Evolutionary conservation across 768 basidiomycete species (phyloP).

Genomic region (Boletus vinaceobasis): DNA sequence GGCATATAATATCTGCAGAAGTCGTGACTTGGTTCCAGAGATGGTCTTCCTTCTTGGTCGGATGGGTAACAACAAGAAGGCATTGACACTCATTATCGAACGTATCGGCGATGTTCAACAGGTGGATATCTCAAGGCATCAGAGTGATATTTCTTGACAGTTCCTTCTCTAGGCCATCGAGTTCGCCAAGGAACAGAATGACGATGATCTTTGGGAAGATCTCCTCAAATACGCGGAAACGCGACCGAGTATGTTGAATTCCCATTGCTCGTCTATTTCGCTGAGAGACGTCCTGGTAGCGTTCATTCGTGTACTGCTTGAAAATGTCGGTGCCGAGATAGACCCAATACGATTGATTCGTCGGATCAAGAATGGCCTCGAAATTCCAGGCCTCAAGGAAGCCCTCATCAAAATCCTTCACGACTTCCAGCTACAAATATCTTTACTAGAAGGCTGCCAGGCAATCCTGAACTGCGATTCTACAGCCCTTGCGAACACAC

Average conservation of each 20-base stretch:
- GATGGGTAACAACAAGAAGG: constrained; percentile 98
- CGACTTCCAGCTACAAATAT: constrained; percentile 93
- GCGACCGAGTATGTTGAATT: constrained; percentile 61
- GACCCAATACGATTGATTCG: constrained; percentile 92
- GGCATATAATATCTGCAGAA: constrained; percentile 86
- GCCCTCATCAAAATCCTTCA: constrained; percentile 96
- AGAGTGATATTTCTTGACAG: neutral
- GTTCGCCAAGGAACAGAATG: constrained; percentile 95
- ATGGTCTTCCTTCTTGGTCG: constrained; percentile 97
- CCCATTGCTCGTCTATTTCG: neutral
- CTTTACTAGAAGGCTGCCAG: constrained; percentile 89
- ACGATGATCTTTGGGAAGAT: constrained; percentile 98
- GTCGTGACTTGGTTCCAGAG: constrained; percentile 84
- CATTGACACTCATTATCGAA: constrained; percentile 92
- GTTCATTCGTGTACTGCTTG: constrained; percentile 91
- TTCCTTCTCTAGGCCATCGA: constrained; percentile 73
- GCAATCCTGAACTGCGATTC: constrained; percentile 84
- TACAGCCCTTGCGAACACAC: constrained; percentile 58
- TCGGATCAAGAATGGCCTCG: constrained; percentile 92
- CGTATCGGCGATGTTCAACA: constrained; percentile 88
- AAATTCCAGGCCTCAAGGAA: constrained; percentile 92
- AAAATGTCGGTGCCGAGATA: constrained; percentile 95
- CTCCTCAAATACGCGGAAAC: constrained; percentile 92
- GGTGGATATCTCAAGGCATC: constrained; percentile 38
- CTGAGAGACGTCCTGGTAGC: constrained; percentile 38